Evolutionary conservation across 345 rosid genomes (phyloP).

Genomic region (Trapa incisa): DNA sequence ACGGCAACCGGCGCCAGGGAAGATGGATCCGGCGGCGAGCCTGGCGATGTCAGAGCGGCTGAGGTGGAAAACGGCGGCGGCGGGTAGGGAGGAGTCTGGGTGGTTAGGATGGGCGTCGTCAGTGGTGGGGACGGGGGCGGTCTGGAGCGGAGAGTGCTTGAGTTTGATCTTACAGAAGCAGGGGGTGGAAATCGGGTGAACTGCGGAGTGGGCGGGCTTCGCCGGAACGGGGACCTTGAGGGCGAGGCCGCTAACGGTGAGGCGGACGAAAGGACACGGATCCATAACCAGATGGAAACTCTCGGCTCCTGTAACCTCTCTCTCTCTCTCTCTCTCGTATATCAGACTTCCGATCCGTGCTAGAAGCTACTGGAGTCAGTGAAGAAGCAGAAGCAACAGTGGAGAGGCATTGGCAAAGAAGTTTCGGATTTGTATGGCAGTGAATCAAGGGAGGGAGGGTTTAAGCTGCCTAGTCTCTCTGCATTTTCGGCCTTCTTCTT

Average conservation of each 20-base stretch:
- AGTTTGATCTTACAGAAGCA: conserved; percentile 78
- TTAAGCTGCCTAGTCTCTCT: neutral
- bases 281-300: conserved; percentile 33
- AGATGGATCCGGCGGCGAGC: conserved; percentile 47
- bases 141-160: conserved; percentile 46
- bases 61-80: conserved; percentile 73
- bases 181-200: conserved; percentile 69
- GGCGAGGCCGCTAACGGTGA: conserved; percentile 59
- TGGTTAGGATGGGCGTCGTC: conserved; percentile 33
- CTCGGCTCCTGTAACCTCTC: no score
- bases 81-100: conserved; percentile 12
- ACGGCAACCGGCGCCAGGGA: conserved; percentile 31
- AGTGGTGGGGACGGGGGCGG: conserved; percentile 56
- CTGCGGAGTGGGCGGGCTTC: conserved; percentile 57
- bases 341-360: neutral
- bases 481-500: neutral
- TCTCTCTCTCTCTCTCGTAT: neutral
- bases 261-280: conserved; percentile 84
- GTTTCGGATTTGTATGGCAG: no score
- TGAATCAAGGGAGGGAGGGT: no score
- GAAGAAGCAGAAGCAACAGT: neutral
- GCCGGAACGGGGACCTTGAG: conserved; percentile 57
- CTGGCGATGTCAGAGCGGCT: conserved; percentile 46
- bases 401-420: neutral
- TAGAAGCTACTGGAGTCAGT: neutral